A percentile compares a stretch with the other conserved stretches of the same genome.
phyloP scores from a whole-genome alignment of 306 rosid species.

The Casuarina glauca region DNA sequence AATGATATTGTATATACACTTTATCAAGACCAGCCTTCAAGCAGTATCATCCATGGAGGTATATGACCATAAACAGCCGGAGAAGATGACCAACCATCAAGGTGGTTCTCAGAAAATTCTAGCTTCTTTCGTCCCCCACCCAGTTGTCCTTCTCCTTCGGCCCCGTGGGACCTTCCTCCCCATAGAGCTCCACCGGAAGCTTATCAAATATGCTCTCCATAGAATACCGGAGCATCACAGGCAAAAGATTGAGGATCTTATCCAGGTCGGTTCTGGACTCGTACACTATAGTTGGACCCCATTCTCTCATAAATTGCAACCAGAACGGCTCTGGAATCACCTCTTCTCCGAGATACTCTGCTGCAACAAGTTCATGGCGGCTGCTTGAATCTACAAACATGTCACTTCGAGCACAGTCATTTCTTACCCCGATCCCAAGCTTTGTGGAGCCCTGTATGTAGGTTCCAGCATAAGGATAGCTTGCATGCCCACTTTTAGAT shows the following conservation, averaged over 20 bases:
- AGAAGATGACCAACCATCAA: background rate
- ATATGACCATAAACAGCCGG: slow-evolving; percentile 2
- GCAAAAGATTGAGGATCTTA: slow-evolving; percentile 37
- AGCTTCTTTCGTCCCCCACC: slow-evolving; percentile 59
- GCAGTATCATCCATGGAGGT: background rate
- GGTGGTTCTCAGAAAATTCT: background rate
- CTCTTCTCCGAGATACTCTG: slow-evolving; percentile 47
- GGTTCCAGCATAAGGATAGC: slow-evolving; percentile 53
- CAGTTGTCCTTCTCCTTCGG: slow-evolving; percentile 67
- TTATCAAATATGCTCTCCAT: slow-evolving; percentile 34
- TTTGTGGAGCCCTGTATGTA: slow-evolving; percentile 55
- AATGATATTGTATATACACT: background rate
- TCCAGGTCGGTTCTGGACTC: slow-evolving; percentile 48
- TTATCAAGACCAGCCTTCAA: slow-evolving; percentile 1
- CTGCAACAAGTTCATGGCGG: slow-evolving; percentile 48
- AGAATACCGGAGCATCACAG: slow-evolving; percentile 27
- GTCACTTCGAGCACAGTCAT: slow-evolving; percentile 43
- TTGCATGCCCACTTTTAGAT: slow-evolving; percentile 53
- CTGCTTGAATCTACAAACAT: slow-evolving; percentile 47
- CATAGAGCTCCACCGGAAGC: slow-evolving; percentile 49
- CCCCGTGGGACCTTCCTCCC: slow-evolving; percentile 70
- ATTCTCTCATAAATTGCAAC: slow-evolving; percentile 58
- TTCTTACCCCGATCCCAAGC: slow-evolving; percentile 55
- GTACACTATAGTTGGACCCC: slow-evolving; percentile 61
- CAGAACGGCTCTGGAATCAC: slow-evolving; percentile 47